Conservation (phyloP, 257 asterid genomes). For the Apocynum venetum region DNA sequence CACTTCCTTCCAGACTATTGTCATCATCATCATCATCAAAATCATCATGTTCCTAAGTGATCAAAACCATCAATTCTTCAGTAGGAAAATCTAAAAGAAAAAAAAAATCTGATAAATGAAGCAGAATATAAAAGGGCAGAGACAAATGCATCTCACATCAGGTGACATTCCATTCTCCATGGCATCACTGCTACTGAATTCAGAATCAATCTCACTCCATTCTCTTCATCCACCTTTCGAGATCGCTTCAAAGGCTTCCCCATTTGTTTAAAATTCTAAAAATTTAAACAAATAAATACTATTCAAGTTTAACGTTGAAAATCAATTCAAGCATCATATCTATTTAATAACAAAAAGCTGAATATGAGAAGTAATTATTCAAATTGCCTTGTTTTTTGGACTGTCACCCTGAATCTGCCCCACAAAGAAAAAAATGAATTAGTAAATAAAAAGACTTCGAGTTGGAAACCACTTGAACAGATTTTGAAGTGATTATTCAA, state of each 20-base stretch:
- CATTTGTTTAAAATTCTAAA: slow-evolving; percentile 22
- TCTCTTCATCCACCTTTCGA: slow-evolving; percentile 25
- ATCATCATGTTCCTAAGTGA: slow-evolving; percentile 16
- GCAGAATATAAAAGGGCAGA: background rate
- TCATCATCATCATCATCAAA: slow-evolving; percentile 10
- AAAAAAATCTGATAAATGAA: background rate
- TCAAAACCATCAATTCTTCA: background rate
- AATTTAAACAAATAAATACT: background rate
- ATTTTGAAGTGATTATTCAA: background rate
- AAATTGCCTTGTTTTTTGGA: background rate
- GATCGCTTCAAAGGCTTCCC: slow-evolving; percentile 29
- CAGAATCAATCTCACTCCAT: slow-evolving; percentile 35
- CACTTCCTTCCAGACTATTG: slow-evolving; percentile 19
- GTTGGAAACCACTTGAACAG: background rate
- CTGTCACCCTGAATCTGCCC: no score
- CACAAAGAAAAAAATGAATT: background rate
- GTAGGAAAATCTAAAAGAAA: background rate
- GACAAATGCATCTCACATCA: slow-evolving; percentile 31
- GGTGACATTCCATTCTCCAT: slow-evolving; percentile 23
- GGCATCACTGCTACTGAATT: slow-evolving; percentile 30
- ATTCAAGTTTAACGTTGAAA: background rate
- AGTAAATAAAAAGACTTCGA: background rate
- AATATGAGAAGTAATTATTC: background rate
- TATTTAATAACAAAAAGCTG: background rate
- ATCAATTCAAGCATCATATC: background rate